Conservation (phyloP, 2,329 filamentous ascomycete species). For the Alternaria sp. region DNA sequence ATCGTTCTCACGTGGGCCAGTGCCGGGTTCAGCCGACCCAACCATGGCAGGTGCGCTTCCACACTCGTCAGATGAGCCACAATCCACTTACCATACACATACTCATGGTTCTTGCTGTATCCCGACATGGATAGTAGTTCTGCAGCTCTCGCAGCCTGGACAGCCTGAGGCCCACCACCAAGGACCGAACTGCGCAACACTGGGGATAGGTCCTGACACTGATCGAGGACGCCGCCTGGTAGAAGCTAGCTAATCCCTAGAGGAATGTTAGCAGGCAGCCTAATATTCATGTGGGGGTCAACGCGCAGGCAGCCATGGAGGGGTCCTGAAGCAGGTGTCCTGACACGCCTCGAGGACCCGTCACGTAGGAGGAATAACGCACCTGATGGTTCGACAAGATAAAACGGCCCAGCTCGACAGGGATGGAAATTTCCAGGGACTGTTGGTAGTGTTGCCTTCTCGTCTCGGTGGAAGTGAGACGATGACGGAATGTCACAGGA, state of each 20-base stretch:
- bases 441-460: slow-evolving; percentile 9
- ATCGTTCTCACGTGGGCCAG: slow-evolving; percentile 46
- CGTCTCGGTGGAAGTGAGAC: slow-evolving; percentile 17
- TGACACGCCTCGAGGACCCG: slow-evolving; percentile 14
- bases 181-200: slow-evolving; percentile 42
- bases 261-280: slow-evolving; percentile 38
- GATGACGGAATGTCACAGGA: slow-evolving; percentile 24
- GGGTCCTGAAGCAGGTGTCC: slow-evolving; percentile 21
- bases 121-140: slow-evolving; percentile 77
- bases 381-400: slow-evolving; percentile 47
- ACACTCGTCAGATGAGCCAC: slow-evolving; percentile 50
- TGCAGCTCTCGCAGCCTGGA: slow-evolving; percentile 39
- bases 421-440: slow-evolving; percentile 27
- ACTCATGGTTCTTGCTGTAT: slow-evolving; percentile 78
- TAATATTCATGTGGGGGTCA: slow-evolving; percentile 23
- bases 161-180: slow-evolving; percentile 60
- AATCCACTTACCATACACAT: slow-evolving; percentile 77
- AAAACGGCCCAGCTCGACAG: slow-evolving; percentile 47
- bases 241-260: slow-evolving; percentile 40
- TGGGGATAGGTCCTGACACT: slow-evolving; percentile 34
- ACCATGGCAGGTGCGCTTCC: slow-evolving; percentile 44
- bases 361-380: slow-evolving; percentile 26
- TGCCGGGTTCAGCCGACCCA: slow-evolving; percentile 45
- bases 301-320: slow-evolving; percentile 38
- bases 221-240: slow-evolving; percentile 35